Evolutionary conservation across 352 stramenopile genomes (phyloP).

Genomic region (Pythium apleroticum): DNA sequence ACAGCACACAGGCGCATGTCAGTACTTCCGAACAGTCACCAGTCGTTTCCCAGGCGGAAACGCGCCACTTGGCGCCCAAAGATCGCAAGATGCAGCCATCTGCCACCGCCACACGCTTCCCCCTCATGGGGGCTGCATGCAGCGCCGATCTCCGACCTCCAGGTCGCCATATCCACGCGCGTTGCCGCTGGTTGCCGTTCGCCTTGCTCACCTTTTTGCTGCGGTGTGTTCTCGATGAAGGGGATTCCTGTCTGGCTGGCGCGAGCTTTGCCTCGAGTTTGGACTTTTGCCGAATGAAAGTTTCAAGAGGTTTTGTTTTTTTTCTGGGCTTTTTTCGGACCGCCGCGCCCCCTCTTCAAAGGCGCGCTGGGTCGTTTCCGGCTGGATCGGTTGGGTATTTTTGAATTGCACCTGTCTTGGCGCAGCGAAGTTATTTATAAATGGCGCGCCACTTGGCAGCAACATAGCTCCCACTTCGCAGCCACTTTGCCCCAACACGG

Average conservation of each 20-base stretch:
- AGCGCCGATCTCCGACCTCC: neutral
- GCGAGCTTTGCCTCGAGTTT: conserved; percentile 69
- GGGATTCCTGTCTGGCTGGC: conserved; percentile 69
- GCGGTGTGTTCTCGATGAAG: conserved; percentile 40
- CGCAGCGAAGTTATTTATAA: conserved; percentile 28
- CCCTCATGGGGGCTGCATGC: neutral
- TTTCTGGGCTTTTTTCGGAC: conserved; percentile 27
- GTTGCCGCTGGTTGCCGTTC: conserved; percentile 1
- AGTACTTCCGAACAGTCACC: conserved; percentile 7
- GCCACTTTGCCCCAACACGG: conserved; percentile 8
- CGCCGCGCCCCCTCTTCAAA: conserved; percentile 10
- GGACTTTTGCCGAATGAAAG: conserved; percentile 89
- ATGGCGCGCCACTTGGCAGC: neutral
- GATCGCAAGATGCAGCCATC: conserved; percentile 29
- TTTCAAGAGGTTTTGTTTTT: conserved; percentile 44
- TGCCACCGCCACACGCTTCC: conserved; percentile 3
- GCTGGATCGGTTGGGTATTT: conserved; percentile 29
- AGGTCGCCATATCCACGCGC: neutral
- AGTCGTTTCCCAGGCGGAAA: conserved; percentile 20
- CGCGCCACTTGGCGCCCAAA: conserved; percentile 8
- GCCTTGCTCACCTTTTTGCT: conserved; percentile 38
- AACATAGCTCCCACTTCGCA: conserved; percentile 2
- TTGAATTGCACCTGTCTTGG: conserved; percentile 23
- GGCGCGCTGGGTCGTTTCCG: conserved; percentile 20
- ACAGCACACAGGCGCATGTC: conserved; percentile 12